Conservation (phyloP, 2,329 filamentous ascomycete genomes). For the Pseudocercospora crystallina region DNA sequence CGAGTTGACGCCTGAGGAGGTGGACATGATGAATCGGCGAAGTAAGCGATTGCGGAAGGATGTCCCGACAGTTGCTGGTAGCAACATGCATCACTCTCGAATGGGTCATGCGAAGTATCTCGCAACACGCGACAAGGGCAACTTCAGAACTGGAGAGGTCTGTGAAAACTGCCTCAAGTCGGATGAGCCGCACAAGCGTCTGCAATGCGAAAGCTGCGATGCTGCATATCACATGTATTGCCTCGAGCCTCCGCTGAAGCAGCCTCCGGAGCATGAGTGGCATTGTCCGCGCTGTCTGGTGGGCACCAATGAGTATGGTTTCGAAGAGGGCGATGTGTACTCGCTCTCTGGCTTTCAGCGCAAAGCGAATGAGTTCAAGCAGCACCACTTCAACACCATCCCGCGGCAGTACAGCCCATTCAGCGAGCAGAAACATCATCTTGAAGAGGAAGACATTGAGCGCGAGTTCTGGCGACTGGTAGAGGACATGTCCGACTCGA, state of each 20-base stretch:
- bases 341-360: constrained; percentile 95
- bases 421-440: constrained; percentile 73
- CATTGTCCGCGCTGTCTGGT: constrained; percentile 94
- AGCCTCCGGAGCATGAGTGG: constrained; percentile 85
- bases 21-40: constrained; percentile 58
- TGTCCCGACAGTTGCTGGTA: constrained; percentile 84
- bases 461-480: constrained; percentile 96
- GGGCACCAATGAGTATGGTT: constrained; percentile 93
- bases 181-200: constrained; percentile 68
- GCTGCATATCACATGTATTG: constrained; percentile 83
- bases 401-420: constrained; percentile 67
- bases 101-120: constrained; percentile 70
- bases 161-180: constrained; percentile 85
- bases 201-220: constrained; percentile 90
- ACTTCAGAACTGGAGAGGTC: constrained; percentile 60
- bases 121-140: constrained; percentile 55
- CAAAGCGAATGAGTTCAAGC: constrained; percentile 92
- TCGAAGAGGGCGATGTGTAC: constrained; percentile 94
- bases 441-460: constrained; percentile 94
- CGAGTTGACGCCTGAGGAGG: constrained; percentile 40
- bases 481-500: constrained; percentile 88
- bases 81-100: constrained; percentile 92
- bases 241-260: constrained; percentile 80
- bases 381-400: constrained; percentile 78
- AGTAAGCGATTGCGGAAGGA: constrained; percentile 91